Evolutionary conservation across 2,329 filamentous ascomycete species (phyloP).

Genomic region (Pestalotiopsis sp.): DNA sequence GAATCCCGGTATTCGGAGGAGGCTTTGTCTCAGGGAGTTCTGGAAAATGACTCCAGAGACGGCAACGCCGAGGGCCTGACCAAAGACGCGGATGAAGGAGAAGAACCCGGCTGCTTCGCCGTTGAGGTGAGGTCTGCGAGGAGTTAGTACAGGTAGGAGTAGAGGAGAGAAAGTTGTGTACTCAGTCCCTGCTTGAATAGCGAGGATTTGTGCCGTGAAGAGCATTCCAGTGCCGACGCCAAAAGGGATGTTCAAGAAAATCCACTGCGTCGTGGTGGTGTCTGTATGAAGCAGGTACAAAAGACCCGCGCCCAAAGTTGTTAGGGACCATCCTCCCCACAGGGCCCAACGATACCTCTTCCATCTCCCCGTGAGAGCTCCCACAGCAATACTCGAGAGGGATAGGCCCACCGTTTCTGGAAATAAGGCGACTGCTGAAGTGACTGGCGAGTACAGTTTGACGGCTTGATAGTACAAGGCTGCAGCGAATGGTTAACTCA

Average conservation of each 20-base stretch:
- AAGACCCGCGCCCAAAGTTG: constrained; percentile 59
- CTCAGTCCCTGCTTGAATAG: constrained; percentile 61
- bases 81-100: constrained; percentile 66
- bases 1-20: background rate
- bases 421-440: constrained; percentile 58
- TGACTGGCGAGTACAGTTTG: constrained; percentile 53
- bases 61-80: constrained; percentile 67
- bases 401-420: constrained; percentile 66
- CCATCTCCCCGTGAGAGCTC: constrained; percentile 43
- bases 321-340: constrained; percentile 36
- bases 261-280: constrained; percentile 55
- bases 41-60: constrained; percentile 71
- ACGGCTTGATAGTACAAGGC: constrained; percentile 52
- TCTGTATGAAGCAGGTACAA: constrained; percentile 48
- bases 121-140: constrained; percentile 35
- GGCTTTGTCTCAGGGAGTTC: constrained; percentile 42
- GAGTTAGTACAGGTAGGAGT: background rate
- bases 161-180: background rate
- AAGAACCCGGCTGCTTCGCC: constrained; percentile 66
- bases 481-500: constrained; percentile 22
- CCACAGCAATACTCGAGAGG: constrained; percentile 58
- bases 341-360: constrained; percentile 19
- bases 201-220: constrained; percentile 64
- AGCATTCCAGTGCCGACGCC: constrained; percentile 66
- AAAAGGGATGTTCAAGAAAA: constrained; percentile 62